phyloP scores from a whole-genome alignment of 805 yeast genomes.

The Starmera pachycereana region DNA sequence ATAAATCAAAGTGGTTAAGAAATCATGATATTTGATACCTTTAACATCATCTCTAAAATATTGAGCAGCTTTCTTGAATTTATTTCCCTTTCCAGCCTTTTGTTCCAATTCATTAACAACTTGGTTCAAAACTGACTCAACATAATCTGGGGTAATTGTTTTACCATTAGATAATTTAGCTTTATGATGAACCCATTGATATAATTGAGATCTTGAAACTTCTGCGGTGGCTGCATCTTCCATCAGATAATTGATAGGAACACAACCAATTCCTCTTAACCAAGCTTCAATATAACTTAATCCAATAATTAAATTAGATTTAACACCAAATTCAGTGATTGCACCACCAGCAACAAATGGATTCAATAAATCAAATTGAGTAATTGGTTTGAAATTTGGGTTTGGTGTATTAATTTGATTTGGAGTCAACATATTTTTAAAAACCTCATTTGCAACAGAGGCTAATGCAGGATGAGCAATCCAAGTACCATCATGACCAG shows the following conservation, averaged over 20 bases:
- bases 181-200: conserved; percentile 76
- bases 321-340: conserved; percentile 62
- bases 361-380: conserved; percentile 47
- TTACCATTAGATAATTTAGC: conserved; percentile 50
- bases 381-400: conserved; percentile 33
- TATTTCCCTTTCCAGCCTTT: conserved; percentile 48
- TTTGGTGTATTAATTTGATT: conserved; percentile 47
- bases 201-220: conserved; percentile 72
- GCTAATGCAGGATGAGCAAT: conserved; percentile 82
- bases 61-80: conserved; percentile 57
- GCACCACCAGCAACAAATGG: conserved; percentile 53
- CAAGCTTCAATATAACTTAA: conserved; percentile 77
- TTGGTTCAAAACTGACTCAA: conserved; percentile 45
- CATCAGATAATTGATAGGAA: conserved; percentile 77
- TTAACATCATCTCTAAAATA: conserved; percentile 65
- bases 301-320: conserved; percentile 66
- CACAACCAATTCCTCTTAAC: conserved; percentile 79
- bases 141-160: conserved; percentile 49
- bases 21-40: conserved; percentile 65
- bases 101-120: conserved; percentile 44
- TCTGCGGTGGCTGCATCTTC: conserved; percentile 90
- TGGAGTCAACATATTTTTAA: conserved; percentile 74
- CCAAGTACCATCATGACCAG: conserved; percentile 88
- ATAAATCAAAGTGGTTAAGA: conserved; percentile 66
- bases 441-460: conserved; percentile 59